Conservation (phyloP, 192 early-diverging fungal species). For the Gamsiella multidivaricata region DNA sequence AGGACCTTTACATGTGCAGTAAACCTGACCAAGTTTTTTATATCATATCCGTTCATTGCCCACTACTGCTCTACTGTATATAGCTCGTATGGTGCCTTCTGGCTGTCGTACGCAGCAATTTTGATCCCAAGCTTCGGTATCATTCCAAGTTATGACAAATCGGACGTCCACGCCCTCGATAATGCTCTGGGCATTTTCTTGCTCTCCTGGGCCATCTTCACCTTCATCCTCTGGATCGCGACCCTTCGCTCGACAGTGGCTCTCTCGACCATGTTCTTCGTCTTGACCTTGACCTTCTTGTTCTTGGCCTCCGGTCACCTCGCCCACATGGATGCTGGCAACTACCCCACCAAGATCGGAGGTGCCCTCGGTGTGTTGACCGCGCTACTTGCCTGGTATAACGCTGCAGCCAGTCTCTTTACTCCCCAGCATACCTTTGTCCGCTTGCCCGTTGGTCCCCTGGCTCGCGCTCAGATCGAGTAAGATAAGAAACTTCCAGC, state of each 20-base stretch:
- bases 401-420: slow-evolving; percentile 70
- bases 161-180: slow-evolving; percentile 24
- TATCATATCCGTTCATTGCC: not conserved
- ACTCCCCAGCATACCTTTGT: slow-evolving; percentile 63
- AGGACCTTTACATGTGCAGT: too few species aligned
- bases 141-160: slow-evolving; percentile 30
- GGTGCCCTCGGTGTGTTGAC: slow-evolving; percentile 80
- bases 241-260: slow-evolving; percentile 68
- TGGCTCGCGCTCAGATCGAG: slow-evolving; percentile 22
- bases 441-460: slow-evolving; percentile 56
- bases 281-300: slow-evolving; percentile 71
- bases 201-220: slow-evolving; percentile 74
- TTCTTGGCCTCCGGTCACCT: slow-evolving; percentile 73
- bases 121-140: slow-evolving; percentile 67
- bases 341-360: slow-evolving; percentile 63
- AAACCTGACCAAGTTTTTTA: too few species aligned
- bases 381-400: slow-evolving; percentile 80
- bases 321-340: slow-evolving; percentile 52
- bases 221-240: slow-evolving; percentile 73
- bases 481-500: too few species aligned
- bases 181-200: slow-evolving; percentile 70
- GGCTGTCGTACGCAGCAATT: slow-evolving; percentile 69
- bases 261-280: slow-evolving; percentile 73
- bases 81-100: slow-evolving; percentile 67
- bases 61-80: not conserved